Base-by-base conservation (phyloP, 495 filamentous ascomycete genomes). In the Penicillium bovifimosum region DNA sequence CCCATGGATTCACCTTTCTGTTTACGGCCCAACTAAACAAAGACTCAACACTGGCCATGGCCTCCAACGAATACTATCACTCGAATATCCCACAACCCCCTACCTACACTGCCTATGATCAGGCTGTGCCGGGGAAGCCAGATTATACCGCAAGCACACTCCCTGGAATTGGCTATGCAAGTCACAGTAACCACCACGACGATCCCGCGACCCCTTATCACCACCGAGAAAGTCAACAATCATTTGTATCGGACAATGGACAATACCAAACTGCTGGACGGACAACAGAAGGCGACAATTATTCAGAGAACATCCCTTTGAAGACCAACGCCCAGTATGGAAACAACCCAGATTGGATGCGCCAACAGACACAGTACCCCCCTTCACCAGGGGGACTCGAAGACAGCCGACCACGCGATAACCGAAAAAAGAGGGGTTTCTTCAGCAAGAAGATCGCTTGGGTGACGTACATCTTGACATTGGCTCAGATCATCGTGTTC, bases 401-500 rank as follows among this genome's bases (percentile, higher is more conserved):
- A 33, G 50, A 50, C 36, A 53, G 31, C 33, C 53, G 39, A 10
- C 47, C 36, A 45, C 47, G 42, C 54, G 62, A 53, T 18, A 56
- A 50, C 54, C 52, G 57, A 41, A 59, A 62, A 58, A 74, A 68
- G 57, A 70, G 75, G 50, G 73, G 77, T 0, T 82, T 79, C 56
- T 81, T 83, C 42, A 67, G 63, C 9, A 77, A 82, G 67, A 79
- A 76, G 61, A 84, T 91, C 59, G 81, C 92, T 1, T 91, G 87
- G 77, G 84, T 95, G 10, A 87, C 89, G 8, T 98, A 90, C 66
- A 65, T 83, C 34, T 79, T 96, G 36, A 91, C 90, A 4, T 31
- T 82, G 13, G 76, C 89, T 16, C 90, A 97, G 66, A 69, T 95
- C 10, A 74, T 74, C 9, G 90, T 96, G n/a, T 98, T 98, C 58